These are phyloP conservation scores for Wallacemonas sp. DNA, from an alignment of 208 protist species.

Conservation along the genomic window DNA sequence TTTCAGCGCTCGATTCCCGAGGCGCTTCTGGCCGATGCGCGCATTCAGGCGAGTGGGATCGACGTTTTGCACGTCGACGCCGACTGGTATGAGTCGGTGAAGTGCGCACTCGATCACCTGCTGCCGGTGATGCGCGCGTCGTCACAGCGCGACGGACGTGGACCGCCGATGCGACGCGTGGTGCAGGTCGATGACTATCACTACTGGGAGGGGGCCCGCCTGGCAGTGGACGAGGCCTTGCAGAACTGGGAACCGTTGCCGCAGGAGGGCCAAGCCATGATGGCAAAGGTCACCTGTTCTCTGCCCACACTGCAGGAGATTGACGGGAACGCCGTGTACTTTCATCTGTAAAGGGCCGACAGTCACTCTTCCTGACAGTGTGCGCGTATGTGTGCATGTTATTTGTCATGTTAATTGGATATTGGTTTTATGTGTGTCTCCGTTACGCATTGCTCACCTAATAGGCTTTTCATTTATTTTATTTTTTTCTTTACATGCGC, in stretches of 20 bases:
- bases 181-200: slow-evolving; percentile 87
- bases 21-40: slow-evolving; percentile 33
- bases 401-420: too few relatives aligned
- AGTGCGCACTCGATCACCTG: slow-evolving; percentile 39
- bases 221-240: slow-evolving; percentile 67
- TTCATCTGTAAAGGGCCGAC: slow-evolving; percentile 24
- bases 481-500: too few relatives aligned
- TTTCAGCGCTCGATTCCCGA: slow-evolving; percentile 56
- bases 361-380: too few relatives aligned
- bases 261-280: background rate
- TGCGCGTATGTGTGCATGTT: too few relatives aligned
- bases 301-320: slow-evolving; percentile 26
- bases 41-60: slow-evolving; percentile 31
- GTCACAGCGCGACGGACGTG: background rate
- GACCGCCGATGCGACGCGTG: slow-evolving; percentile 16
- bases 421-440: too few relatives aligned
- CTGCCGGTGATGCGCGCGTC: slow-evolving; percentile 33
- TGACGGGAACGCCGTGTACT: slow-evolving; percentile 71
- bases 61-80: slow-evolving; percentile 73
- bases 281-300: background rate
- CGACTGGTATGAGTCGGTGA: slow-evolving; percentile 83
- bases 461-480: background rate
- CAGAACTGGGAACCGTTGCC: background rate
- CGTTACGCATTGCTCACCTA: too few relatives aligned
- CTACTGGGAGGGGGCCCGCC: slow-evolving; percentile 70